Evolutionary conservation across 164 flowering plant species (phyloP), one percentile per base, ranked within the genome.

Genomic region (Dillenia turbinata): DNA sequence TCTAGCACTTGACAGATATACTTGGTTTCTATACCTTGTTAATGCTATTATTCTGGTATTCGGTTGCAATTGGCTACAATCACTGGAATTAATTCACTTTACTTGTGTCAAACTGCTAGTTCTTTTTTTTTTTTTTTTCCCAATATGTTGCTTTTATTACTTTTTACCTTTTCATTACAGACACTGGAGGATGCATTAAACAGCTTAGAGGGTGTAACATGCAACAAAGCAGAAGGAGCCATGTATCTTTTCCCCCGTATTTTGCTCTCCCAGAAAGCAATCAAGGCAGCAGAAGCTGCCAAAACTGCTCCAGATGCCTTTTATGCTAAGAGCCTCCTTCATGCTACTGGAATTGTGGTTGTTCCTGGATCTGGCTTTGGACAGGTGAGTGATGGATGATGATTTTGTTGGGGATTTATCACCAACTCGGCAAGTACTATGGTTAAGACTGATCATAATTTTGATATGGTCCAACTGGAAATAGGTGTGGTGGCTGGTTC

Each of bases 301-400:
- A 85, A 90, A 2, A 76, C 66, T 26, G 87, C 91, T 11, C 96
- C 99, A 15, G 99, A 95, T 79, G 88, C 96, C 50, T 92, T 86
- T 71, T 95, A 90, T 68, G 87, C 88, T 49, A 77, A 67, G 5
- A 82, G 86, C 26, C 92, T 95, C 54, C 97, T 95, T 49, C 78
- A 88, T 50, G 89, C 96, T 67, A 92, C 99, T 45, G 99, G 99
- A 52, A 73, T 95, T 12, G 97, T 95, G 22, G 85, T 90, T 56
- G 97, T 95, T 58, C 99, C 99, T 57, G 99, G 99, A 24, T 92
- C 99, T 62, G 99, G 99, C 45, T 95, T 95, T 66, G 85, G 96
- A 12, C 99, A 95, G 92, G 99, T 95, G 16, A 65, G 71, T 68
- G 12, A 54, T 54, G 40, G 46, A 17, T 24, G 10, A 12, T 52